Evolutionary conservation across 164 flowering plant species (phyloP).

Genomic region (Vitis cinerea): DNA sequence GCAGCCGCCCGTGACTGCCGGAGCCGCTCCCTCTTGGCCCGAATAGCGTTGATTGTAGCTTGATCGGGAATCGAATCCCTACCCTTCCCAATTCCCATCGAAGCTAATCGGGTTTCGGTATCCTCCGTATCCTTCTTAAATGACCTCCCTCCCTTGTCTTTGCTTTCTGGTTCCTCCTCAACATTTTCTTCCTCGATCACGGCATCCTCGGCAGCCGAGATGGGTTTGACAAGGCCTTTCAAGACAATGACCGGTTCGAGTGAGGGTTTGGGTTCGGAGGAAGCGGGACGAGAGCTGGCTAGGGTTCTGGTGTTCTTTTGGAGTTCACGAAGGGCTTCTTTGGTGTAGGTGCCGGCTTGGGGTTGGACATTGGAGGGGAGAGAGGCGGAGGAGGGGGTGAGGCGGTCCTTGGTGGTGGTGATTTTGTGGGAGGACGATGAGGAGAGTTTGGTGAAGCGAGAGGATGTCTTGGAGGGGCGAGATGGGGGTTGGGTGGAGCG

Average conservation of each 20-base stretch:
- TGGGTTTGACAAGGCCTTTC: slow-evolving; percentile 74
- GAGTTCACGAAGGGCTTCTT: slow-evolving; percentile 79
- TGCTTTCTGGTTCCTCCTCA: slow-evolving; percentile 2
- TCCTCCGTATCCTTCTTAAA: slow-evolving; percentile 32
- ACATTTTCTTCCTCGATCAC: slow-evolving; percentile 16
- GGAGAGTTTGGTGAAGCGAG: slow-evolving; percentile 30
- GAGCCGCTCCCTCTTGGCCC: slow-evolving; percentile 74
- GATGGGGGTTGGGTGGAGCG: slow-evolving; percentile 10
- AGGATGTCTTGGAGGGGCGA: slow-evolving; percentile 23
- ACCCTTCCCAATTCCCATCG: slow-evolving; percentile 38
- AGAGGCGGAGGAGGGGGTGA: slow-evolving; percentile 25
- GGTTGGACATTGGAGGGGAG: slow-evolving; percentile 74
- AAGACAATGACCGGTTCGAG: slow-evolving; percentile 71
- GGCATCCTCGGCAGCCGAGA: slow-evolving; percentile 14
- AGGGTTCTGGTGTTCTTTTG: slow-evolving; percentile 86
- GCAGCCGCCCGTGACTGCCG: slow-evolving; percentile 66
- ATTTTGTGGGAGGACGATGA: slow-evolving; percentile 53
- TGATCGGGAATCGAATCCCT: slow-evolving; percentile 54
- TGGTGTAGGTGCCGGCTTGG: slow-evolving; percentile 84
- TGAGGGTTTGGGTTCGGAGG: slow-evolving; percentile 23
- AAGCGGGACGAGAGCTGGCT: slow-evolving; percentile 33
- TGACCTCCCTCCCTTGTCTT: slow-evolving; percentile 11
- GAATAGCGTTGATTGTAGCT: slow-evolving; percentile 63
- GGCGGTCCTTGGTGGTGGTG: slow-evolving; percentile 49
- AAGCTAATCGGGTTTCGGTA: slow-evolving; percentile 31